These are phyloP conservation scores for Penicillium hordei DNA, from an alignment of 2,329 filamentous ascomycete genomes.

Conservation along the genomic window DNA sequence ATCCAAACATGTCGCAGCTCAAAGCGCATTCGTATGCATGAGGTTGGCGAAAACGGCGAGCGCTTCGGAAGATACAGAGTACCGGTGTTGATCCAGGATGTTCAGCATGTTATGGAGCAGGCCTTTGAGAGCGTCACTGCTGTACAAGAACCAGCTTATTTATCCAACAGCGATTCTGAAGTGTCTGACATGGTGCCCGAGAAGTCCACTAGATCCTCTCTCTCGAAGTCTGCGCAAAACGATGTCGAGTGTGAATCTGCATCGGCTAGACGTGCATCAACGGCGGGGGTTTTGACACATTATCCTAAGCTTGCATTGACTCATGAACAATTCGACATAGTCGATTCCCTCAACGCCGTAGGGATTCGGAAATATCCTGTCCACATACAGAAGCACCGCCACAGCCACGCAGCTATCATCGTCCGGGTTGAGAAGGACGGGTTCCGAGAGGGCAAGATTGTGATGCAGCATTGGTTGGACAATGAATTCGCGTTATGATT, in stretches of 20 bases:
- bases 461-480: slow-evolving; percentile 77
- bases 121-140: slow-evolving; percentile 72
- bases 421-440: slow-evolving; percentile 65
- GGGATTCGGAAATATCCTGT: slow-evolving; percentile 60
- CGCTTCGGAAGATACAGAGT: slow-evolving; percentile 70
- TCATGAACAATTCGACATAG: slow-evolving; percentile 79
- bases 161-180: slow-evolving; percentile 45
- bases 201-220: neutral
- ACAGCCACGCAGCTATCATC: slow-evolving; percentile 89
- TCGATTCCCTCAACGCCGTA: slow-evolving; percentile 68
- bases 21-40: slow-evolving; percentile 73
- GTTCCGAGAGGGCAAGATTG: slow-evolving; percentile 74
- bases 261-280: neutral
- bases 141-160: slow-evolving; percentile 68
- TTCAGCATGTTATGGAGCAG: slow-evolving; percentile 73
- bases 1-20: slow-evolving; percentile 75
- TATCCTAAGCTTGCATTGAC: slow-evolving; percentile 76
- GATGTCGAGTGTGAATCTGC: neutral
- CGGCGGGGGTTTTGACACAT: neutral
- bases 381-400: slow-evolving; percentile 61
- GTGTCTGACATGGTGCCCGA: slow-evolving; percentile 34
- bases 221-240: neutral
- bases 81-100: slow-evolving; percentile 71
- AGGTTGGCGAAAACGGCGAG: slow-evolving; percentile 67
- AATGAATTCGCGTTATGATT: slow-evolving; percentile 66